These are phyloP conservation scores for Ophiobolus disseminans DNA, from an alignment of 2,329 filamentous ascomycete genomes.

Conservation along the genomic window DNA sequence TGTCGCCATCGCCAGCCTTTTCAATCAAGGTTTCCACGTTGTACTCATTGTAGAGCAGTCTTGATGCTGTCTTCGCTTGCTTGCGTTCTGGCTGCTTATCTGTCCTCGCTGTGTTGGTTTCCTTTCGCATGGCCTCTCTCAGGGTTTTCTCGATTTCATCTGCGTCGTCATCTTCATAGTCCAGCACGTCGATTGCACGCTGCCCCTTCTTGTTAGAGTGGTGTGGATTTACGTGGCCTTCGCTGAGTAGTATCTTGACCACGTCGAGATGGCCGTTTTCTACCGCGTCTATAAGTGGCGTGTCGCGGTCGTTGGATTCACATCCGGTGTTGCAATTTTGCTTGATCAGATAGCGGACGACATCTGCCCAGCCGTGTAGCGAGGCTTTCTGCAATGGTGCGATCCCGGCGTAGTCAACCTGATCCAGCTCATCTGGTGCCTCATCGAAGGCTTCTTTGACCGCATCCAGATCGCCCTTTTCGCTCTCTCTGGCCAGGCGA, in stretches of 20 bases:
- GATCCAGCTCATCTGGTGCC: conserved; percentile 85
- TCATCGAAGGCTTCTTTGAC: conserved; percentile 78
- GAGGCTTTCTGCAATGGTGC: conserved; percentile 93
- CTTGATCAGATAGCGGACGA: conserved; percentile 85
- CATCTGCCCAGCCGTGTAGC: conserved; percentile 82
- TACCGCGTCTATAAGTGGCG: conserved; percentile 92
- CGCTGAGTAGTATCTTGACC: conserved; percentile 80
- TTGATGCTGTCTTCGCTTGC: conserved; percentile 49
- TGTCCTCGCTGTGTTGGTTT: conserved; percentile 59
- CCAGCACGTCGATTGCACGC: conserved; percentile 85
- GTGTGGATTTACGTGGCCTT: conserved; percentile 84
- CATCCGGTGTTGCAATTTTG: conserved; percentile 85
- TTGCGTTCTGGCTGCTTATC: conserved; percentile 47
- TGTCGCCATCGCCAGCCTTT: conserved; percentile 58
- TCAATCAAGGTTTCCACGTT: conserved; percentile 57
- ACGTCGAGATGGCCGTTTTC: conserved; percentile 94
- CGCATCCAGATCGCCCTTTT: conserved; percentile 79
- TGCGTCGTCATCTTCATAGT: conserved; percentile 76
- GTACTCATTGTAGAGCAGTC: conserved; percentile 58
- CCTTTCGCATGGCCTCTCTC: conserved; percentile 61
- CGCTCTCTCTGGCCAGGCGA: conserved; percentile 85
- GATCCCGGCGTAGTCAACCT: conserved; percentile 94
- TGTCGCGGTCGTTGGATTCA: conserved; percentile 78
- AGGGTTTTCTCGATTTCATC: conserved; percentile 79
- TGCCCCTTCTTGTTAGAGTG: conserved; percentile 92